A percentile compares a stretch with the other conserved stretches of the same genome.
Evolutionary conservation across 1,284 basidiomycete species (phyloP).

Genomic region (Leccinum colubrinum): DNA sequence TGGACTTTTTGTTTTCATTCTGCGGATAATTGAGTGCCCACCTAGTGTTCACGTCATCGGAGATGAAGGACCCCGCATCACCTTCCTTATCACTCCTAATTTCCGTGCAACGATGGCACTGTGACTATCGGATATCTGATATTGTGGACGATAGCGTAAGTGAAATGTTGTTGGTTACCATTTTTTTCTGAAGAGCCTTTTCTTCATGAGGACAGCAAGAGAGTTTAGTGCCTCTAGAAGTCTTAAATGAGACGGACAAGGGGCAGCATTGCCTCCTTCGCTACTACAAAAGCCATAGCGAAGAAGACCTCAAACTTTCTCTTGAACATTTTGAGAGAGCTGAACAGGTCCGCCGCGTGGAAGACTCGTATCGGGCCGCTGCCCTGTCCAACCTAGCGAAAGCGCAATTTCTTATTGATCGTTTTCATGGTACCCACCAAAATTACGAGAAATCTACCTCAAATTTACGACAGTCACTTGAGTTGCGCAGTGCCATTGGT

Average conservation of each 20-base stretch:
- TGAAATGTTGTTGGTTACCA: neutral
- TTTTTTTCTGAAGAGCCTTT: neutral
- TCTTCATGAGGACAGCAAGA: neutral
- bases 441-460: neutral
- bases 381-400: conserved; percentile 16
- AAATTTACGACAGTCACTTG: conserved; percentile 5
- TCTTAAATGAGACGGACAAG: conserved; percentile 1
- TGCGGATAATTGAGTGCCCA: neutral
- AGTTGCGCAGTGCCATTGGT: neutral
- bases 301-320: conserved; percentile 5
- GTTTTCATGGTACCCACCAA: neutral
- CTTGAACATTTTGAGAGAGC: conserved; percentile 7
- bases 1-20: neutral
- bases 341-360: neutral
- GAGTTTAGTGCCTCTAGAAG: neutral
- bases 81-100: conserved; percentile 5
- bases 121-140: neutral
- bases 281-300: neutral
- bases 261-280: conserved; percentile 1
- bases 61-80: neutral
- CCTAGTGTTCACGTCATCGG: neutral
- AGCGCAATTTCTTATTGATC: conserved; percentile 2
- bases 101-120: neutral
- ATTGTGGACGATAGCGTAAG: neutral
- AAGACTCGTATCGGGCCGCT: neutral